Evolutionary conservation across 306 rosid species (phyloP).

Genomic region (Vigna nakashimae): DNA sequence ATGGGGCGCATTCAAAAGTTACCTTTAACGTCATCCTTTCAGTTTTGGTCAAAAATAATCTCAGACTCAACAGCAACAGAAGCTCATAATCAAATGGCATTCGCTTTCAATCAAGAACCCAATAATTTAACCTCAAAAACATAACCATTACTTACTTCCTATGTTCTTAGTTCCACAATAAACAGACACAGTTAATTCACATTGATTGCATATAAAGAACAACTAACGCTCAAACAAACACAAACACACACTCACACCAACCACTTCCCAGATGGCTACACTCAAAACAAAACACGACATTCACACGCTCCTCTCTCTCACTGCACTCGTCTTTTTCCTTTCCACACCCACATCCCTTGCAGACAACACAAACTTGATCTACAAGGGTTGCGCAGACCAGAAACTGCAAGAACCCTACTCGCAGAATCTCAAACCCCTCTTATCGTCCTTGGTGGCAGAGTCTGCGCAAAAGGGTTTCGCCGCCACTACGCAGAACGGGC

Average conservation of each 20-base stretch:
- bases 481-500: slow-evolving; percentile 52
- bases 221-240: not conserved
- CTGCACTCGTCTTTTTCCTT: not conserved
- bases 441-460: slow-evolving; percentile 53
- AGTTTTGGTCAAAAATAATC: slow-evolving; percentile 42
- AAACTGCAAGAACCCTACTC: slow-evolving; percentile 64
- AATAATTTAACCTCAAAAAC: too few species aligned
- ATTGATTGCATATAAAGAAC: not conserved
- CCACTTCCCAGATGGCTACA: slow-evolving; percentile 55
- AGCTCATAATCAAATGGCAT: too few species aligned
- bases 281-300: slow-evolving; percentile 29
- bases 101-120: too few species aligned
- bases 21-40: not conserved
- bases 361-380: slow-evolving; percentile 63
- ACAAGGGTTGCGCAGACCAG: slow-evolving; percentile 80
- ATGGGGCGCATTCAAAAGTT: slow-evolving; percentile 1
- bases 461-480: slow-evolving; percentile 66
- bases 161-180: not conserved
- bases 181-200: not conserved
- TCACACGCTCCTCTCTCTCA: slow-evolving; percentile 25
- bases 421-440: slow-evolving; percentile 62
- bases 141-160: not conserved
- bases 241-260: too few species aligned
- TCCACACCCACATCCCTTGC: slow-evolving; percentile 25
- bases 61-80: not conserved